Base-by-base conservation (phyloP, 495 filamentous ascomycete genomes). In the Penicillium bialowiezense region DNA sequence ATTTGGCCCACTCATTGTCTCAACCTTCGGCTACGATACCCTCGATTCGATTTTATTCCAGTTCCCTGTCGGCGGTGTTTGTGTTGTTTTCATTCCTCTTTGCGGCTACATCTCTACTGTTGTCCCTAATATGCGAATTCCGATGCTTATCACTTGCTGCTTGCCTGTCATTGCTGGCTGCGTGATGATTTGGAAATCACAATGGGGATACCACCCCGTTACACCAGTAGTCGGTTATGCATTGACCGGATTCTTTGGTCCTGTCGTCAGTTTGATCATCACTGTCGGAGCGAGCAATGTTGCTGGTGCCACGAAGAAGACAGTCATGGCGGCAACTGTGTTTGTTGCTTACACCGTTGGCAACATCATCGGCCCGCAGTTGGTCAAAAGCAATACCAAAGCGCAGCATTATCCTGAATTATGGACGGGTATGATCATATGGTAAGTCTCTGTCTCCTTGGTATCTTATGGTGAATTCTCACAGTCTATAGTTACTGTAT, bases 301-400 rank as follows among this genome's bases (percentile, higher is more conserved):
- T 1, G 87, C 87, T 1, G 88, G 88, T 0, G 80, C 84, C 14
- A 90, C 86, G 6, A 92, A 92, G 65, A 89, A 89, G 70, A 83
- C 80, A 46, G 75, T 83, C 51, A 89, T 84, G 73, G 82, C 85
- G 0, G 81, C 83, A 0, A 81, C 81, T 2, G 85, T 87, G 21
- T 90, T 89, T 51, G 83, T 87, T 0, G 85, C 83, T 0, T 89
- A 89, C 60, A 84, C 82, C 40, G 81, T 89, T 2, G 87, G 87
- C 14, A 83, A 84, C 51, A 89, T 89, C 40, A 77, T 89, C 24
- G 84, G 85, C 1, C 85, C 85, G n/a, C 83, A 86, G 63, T 68
- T 90, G 14, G 72, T 89, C 32, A 80, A 80, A 39, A 80, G 73
- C 31, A 64, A 82, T 59, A 85, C 79, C 1, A 80, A 79, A 42